A percentile compares a stretch with the other conserved stretches of the same genome.
Conservation (phyloP, 495 filamentous ascomycete species). For the Penicillium flavigenum region DNA sequence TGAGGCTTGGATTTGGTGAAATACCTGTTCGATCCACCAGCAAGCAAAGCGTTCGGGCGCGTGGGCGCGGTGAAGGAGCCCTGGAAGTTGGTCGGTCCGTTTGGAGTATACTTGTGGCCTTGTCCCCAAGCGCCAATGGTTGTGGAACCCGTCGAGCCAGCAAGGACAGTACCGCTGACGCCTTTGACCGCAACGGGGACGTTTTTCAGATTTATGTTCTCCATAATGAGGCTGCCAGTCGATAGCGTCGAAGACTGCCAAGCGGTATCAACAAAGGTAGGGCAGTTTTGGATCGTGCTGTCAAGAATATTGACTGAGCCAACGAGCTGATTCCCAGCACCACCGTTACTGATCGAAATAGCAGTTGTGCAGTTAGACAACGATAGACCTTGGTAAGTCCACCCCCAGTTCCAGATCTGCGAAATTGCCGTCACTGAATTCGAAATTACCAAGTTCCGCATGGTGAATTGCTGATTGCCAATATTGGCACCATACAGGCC, state of each 20-base stretch:
- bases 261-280: conserved; percentile 61
- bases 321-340: conserved; percentile 34
- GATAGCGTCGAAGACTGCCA: conserved; percentile 38
- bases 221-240: conserved; percentile 57
- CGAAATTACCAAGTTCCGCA: conserved; percentile 69
- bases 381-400: conserved; percentile 52
- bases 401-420: conserved; percentile 60
- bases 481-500: conserved; percentile 63
- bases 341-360: conserved; percentile 45
- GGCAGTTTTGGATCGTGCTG: conserved; percentile 62
- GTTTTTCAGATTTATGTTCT: conserved; percentile 67
- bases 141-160: conserved; percentile 52
- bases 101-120: conserved; percentile 51
- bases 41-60: conserved; percentile 41
- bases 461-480: conserved; percentile 82
- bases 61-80: conserved; percentile 35
- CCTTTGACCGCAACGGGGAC: conserved; percentile 61
- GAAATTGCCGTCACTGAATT: conserved; percentile 60
- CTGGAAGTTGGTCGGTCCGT: conserved; percentile 43
- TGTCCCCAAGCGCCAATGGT: conserved; percentile 57
- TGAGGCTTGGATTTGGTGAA: conserved; percentile 56
- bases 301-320: conserved; percentile 55
- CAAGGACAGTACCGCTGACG: conserved; percentile 51
- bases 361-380: conserved; percentile 54
- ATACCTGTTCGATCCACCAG: conserved; percentile 38